Percentiles rank a stretch among this genome's conserved stretches.
Conservation (phyloP, 78 protist genomes). For the Chrysochromulina parva region DNA sequence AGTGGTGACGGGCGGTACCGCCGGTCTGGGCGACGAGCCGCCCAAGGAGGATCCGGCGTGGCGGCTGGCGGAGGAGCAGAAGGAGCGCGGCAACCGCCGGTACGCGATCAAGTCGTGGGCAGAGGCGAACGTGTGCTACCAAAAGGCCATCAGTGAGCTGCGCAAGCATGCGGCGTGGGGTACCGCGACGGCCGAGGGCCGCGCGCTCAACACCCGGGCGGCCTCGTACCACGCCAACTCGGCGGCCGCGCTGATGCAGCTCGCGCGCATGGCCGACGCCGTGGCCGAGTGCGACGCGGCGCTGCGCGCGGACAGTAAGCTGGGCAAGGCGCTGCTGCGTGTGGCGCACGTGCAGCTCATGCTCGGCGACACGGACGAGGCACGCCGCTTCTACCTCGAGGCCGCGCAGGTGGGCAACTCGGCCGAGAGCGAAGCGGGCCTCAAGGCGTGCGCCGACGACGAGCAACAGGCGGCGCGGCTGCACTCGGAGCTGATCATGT, state of each 20-base stretch:
- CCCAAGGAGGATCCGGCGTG: background rate
- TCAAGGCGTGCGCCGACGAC: background rate
- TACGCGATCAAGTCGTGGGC: background rate
- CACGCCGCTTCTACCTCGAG: background rate
- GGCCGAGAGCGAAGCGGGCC: background rate
- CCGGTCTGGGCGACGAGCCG: background rate
- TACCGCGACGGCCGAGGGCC: background rate
- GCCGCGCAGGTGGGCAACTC: background rate
- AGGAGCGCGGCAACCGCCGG: background rate
- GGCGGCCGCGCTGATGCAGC: constrained; percentile 19
- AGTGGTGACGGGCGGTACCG: too few relatives aligned
- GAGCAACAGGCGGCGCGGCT: background rate
- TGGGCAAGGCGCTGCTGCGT: background rate
- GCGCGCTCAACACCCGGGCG: background rate
- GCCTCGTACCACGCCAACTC: background rate
- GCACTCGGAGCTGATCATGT: background rate
- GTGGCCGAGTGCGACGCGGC: background rate
- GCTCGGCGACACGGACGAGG: background rate
- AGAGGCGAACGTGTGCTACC: background rate
- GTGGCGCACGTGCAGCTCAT: background rate
- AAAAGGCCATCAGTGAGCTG: background rate
- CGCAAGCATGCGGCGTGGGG: background rate
- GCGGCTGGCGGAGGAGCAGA: background rate
- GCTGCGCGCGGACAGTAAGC: background rate
- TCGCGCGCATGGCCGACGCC: background rate